Evolutionary conservation across 805 yeast genomes (phyloP), one percentile per base, ranked within the genome.

Genomic region (Candida manassasensis): DNA sequence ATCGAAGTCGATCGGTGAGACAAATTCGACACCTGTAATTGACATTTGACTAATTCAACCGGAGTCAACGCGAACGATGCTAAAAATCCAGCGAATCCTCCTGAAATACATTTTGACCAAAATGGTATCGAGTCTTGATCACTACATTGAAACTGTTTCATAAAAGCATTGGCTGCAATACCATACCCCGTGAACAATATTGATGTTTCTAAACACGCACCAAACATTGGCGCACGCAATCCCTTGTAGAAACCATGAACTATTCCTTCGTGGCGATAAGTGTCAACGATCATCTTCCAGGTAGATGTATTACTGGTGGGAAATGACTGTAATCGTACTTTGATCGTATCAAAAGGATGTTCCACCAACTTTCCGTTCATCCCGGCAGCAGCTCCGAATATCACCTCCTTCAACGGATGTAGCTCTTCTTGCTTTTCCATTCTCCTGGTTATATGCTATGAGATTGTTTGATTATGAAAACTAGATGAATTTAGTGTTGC

Each of bases 341-440:
- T 89, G 29, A 88, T 73, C 0, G 97, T 90, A 50, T 89, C 97
- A 46, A 89, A 87, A 0, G 97, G 97, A 49, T 80, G 89, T 57
- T 89, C 97, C 10, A 89, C 74, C 19, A 83, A 48, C 54, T 89
- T 90, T 2, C 95, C 96, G 3, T 78, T 57, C 37, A 86, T 81
- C 11, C 97, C 97, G 1, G 96, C 75, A 1, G 73, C 47, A 3
- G 79, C 77, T 9, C 80, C 80, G 35, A 53, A 64, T 2, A 63
- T 47, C 15, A 75, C 56, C 41, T 75, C 80, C 38, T 61, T 63
- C 4, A 44, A 27, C 1, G 60, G 53, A 27, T 44, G 41, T 13
- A 49, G 37, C 16, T 28, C 28, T 15, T 39, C 37, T 32, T 28
- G 31, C 4, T 30, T 13, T 4, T 10, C 26, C 33, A 30, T 30